Evolutionary conservation across 1,284 basidiomycete species (phyloP).

Genomic region (Ustilago xerochloae): DNA sequence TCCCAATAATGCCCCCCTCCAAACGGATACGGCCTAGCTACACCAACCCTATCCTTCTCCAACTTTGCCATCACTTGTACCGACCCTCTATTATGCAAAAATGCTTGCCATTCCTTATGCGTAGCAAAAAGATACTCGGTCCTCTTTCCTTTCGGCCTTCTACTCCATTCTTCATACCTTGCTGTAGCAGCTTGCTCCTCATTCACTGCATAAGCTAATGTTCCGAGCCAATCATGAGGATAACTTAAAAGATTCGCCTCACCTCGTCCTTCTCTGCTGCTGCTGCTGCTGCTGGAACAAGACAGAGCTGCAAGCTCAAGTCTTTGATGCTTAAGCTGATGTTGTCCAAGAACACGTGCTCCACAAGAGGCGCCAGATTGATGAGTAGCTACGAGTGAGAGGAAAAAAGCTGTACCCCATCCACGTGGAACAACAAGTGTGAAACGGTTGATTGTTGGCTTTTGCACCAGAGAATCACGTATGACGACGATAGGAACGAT

Average conservation of each 20-base stretch:
- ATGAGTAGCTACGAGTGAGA: slow-evolving; percentile 56
- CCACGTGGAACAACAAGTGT: slow-evolving; percentile 63
- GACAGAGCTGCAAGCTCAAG: slow-evolving; percentile 41
- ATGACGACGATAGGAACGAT: slow-evolving; percentile 54
- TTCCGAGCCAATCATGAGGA: slow-evolving; percentile 57
- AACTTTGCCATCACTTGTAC: slow-evolving; percentile 17
- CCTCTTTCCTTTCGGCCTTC: slow-evolving; percentile 60
- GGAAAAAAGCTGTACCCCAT: slow-evolving; percentile 63
- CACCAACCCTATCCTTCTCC: slow-evolving; percentile 25
- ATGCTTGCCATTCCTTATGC: slow-evolving; percentile 36
- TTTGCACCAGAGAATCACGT: slow-evolving; percentile 17
- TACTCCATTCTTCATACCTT: slow-evolving; percentile 45
- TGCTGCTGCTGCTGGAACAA: slow-evolving; percentile 1
- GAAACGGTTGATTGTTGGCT: slow-evolving; percentile 38
- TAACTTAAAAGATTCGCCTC: slow-evolving; percentile 33
- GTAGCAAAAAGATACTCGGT: slow-evolving; percentile 45
- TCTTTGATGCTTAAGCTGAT: slow-evolving; percentile 52
- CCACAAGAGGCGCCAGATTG: slow-evolving; percentile 47
- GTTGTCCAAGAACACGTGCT: slow-evolving; percentile 56
- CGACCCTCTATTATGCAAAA: slow-evolving; percentile 9
- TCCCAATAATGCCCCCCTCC: slow-evolving; percentile 28
- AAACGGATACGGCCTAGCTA: slow-evolving; percentile 31
- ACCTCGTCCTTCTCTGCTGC: neutral
- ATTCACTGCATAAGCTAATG: slow-evolving; percentile 27
- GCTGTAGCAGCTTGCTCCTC: slow-evolving; percentile 25